These are phyloP conservation scores for Trichosporon sp. DNA, from an alignment of 1,284 basidiomycete species.

Conservation along the genomic window DNA sequence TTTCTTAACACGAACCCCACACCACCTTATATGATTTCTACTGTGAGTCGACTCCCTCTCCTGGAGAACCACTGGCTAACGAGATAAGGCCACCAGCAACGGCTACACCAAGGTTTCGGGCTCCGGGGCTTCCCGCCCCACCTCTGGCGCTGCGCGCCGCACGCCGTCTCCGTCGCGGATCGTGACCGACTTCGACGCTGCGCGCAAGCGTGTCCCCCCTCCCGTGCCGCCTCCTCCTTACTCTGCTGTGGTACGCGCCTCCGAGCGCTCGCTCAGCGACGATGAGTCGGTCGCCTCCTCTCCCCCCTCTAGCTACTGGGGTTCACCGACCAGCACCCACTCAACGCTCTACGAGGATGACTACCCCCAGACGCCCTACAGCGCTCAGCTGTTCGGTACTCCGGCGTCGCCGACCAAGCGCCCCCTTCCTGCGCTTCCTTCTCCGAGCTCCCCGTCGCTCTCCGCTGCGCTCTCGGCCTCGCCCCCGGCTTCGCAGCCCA, in stretches of 20 bases:
- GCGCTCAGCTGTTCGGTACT: not conserved
- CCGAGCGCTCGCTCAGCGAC: not conserved
- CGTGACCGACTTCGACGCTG: constrained; percentile 1
- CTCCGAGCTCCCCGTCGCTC: not conserved
- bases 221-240: constrained; percentile 5
- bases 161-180: not conserved
- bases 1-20: not conserved
- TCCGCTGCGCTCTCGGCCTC: not conserved
- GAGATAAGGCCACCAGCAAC: not conserved
- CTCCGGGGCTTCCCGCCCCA: constrained; percentile 4
- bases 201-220: not conserved
- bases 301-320: not conserved
- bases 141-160: not conserved
- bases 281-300: not conserved
- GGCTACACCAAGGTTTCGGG: constrained; percentile 12
- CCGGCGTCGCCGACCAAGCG: not conserved
- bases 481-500: not conserved
- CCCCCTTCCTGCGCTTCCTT: not conserved
- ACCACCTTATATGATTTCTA: not conserved
- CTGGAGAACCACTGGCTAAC: not conserved
- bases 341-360: not conserved
- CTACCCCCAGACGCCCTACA: not conserved
- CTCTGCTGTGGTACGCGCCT: not conserved
- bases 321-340: not conserved
- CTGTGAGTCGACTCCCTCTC: not conserved